These are phyloP conservation scores for Solanum medicagineum DNA, from an alignment of 257 asterid species.

Conservation along the genomic window DNA sequence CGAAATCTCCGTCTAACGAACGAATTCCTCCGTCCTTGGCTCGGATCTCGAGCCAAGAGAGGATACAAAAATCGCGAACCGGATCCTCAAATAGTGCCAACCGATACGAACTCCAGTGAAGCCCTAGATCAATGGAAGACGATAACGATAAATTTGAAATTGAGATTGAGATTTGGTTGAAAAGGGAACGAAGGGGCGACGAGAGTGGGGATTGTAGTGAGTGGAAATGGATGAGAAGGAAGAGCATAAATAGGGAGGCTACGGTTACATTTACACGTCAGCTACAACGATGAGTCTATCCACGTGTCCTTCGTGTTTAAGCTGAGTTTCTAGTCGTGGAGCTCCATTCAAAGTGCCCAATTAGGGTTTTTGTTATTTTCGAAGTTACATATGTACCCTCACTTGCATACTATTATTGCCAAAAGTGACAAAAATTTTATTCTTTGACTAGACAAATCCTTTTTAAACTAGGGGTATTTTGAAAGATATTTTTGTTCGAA, in stretches of 20 bases:
- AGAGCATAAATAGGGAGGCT: conserved; percentile 50
- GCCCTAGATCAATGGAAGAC: conserved; percentile 7
- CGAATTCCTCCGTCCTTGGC: conserved; percentile 56
- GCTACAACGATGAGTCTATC: conserved; percentile 4
- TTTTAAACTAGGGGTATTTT: not conserved
- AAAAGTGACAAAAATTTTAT: not conserved
- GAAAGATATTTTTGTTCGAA: no score
- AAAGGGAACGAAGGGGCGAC: not conserved
- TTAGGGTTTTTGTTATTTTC: not conserved
- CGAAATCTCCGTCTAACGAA: not conserved
- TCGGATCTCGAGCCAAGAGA: conserved; percentile 98
- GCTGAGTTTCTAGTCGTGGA: not conserved
- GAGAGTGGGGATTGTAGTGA: conserved; percentile 12
- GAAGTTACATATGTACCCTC: not conserved
- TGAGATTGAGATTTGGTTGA: not conserved
- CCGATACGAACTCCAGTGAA: conserved; percentile 18
- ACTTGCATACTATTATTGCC: not conserved
- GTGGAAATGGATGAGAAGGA: conserved; percentile 34
- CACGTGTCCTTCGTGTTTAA: conserved; percentile 37
- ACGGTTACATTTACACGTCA: conserved; percentile 44
- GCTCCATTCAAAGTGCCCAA: not conserved
- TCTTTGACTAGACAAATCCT: not conserved
- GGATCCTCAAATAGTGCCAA: conserved; percentile 10
- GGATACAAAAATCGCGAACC: conserved; percentile 28
- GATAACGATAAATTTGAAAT: not conserved